These are phyloP conservation scores for Neurospora sp. DNA, from an alignment of 495 filamentous ascomycete species.

Conservation along the genomic window DNA sequence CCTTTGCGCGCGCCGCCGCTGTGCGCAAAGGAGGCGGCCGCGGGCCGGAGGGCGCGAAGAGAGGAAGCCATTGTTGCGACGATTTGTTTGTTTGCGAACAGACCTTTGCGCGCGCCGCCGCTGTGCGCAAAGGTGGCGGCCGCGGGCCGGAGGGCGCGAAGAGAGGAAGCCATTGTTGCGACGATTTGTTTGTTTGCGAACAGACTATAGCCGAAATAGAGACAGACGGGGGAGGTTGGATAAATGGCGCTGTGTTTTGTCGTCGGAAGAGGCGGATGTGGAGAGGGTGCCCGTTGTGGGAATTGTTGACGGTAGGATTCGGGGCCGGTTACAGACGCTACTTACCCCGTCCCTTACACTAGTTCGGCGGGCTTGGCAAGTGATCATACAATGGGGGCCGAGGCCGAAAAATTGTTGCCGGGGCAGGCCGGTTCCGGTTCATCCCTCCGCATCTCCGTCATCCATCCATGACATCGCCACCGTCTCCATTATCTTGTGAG, in stretches of 20 bases:
- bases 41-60: too few species aligned
- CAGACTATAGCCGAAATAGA: background rate
- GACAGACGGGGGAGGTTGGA: background rate
- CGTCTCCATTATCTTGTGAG: background rate
- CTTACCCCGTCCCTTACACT: background rate
- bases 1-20: too few species aligned
- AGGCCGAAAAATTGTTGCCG: background rate
- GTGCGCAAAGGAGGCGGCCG: too few species aligned
- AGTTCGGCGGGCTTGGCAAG: background rate
- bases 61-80: too few species aligned
- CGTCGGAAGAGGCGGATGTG: background rate
- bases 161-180: background rate
- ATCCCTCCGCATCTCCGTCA: background rate
- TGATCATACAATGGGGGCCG: background rate
- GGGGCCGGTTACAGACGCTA: background rate
- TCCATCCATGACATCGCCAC: background rate
- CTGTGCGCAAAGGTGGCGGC: too few species aligned
- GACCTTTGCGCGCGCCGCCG: too few species aligned
- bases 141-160: slow-evolving; percentile 5
- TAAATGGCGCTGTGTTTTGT: background rate
- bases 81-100: too few species aligned
- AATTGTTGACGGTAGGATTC: background rate
- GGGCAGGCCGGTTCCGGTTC: background rate
- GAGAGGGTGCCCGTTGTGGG: background rate
- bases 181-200: background rate